A percentile compares a stretch with the other conserved stretches of the same genome.
phyloP scores from a whole-genome alignment of 768 basidiomycete genomes.

The Mycena filopes region DNA sequence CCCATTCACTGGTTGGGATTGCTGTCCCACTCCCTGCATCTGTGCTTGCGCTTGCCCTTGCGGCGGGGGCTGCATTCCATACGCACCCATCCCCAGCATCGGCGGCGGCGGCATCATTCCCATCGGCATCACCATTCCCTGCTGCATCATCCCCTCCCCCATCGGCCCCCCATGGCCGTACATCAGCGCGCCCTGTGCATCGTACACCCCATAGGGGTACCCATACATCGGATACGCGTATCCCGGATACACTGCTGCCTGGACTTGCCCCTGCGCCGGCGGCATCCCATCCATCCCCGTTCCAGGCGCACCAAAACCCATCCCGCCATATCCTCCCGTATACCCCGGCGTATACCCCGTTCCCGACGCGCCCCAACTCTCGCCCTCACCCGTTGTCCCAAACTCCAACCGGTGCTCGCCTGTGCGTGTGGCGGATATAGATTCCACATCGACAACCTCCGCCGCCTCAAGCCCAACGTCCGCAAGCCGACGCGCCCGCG shows the following conservation, averaged over 20 bases:
- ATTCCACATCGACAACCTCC: slow-evolving; percentile 24
- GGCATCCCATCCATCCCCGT: too few species aligned
- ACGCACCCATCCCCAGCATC: slow-evolving; percentile 26
- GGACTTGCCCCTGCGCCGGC: background rate
- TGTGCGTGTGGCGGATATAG: background rate
- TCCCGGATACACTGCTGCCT: background rate
- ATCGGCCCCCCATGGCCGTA: slow-evolving; percentile 9
- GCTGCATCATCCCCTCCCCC: slow-evolving; percentile 7
- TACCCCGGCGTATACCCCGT: background rate
- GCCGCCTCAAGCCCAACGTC: background rate
- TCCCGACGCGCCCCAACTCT: too few species aligned
- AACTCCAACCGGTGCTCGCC: slow-evolving; percentile 28
- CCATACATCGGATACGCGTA: slow-evolving; percentile 12
- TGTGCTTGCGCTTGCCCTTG: too few species aligned
- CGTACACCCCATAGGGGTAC: slow-evolving; percentile 15
- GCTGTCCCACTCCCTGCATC: slow-evolving; percentile 15
- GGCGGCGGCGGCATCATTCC: slow-evolving; percentile 19
- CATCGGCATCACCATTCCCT: too few species aligned
- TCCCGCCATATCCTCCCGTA: too few species aligned
- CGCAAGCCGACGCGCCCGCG: slow-evolving; percentile 21
- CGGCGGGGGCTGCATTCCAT: slow-evolving; percentile 21
- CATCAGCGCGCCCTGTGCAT: too few species aligned
- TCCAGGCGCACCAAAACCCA: too few species aligned
- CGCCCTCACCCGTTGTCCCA: too few species aligned
- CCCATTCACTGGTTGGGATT: slow-evolving; percentile 17